Evolutionary conservation across 2,329 filamentous ascomycete genomes (phyloP).

Genomic region (Pestalotiopsis sp.): DNA sequence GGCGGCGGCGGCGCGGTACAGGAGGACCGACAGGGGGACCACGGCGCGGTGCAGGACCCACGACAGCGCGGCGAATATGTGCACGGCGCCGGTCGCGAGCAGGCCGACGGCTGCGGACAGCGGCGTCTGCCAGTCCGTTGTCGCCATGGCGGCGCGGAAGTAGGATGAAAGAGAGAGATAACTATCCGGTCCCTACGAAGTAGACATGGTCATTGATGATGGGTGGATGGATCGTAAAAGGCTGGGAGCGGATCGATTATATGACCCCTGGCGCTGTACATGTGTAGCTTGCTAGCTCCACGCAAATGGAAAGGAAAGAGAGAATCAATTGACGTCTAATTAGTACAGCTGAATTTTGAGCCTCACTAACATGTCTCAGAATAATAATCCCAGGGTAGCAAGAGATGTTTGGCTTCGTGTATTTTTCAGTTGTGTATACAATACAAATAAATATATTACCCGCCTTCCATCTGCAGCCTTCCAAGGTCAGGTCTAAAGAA

Average conservation of each 20-base stretch:
- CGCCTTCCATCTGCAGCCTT: background rate
- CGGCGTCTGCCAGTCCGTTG: constrained; percentile 7
- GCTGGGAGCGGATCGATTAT: too few species aligned
- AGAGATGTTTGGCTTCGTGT: too few species aligned
- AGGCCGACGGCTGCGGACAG: background rate
- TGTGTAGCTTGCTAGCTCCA: too few species aligned
- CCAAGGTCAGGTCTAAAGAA: background rate
- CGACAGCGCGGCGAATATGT: background rate
- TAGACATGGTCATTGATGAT: background rate
- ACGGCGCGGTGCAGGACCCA: background rate
- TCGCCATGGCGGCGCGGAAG: background rate
- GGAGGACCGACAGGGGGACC: background rate
- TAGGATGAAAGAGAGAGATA: background rate
- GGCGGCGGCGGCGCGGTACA: constrained; percentile 20
- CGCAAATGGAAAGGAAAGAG: too few species aligned
- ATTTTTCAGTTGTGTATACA: too few species aligned
- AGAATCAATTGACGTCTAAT: too few species aligned
- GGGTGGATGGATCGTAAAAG: background rate
- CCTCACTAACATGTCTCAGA: too few species aligned
- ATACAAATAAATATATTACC: too few species aligned
- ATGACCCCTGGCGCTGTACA: too few species aligned
- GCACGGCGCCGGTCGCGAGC: background rate
- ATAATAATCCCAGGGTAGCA: too few species aligned
- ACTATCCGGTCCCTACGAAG: background rate
- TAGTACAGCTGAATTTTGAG: too few species aligned